Evolutionary conservation across 1,284 basidiomycete species (phyloP), one percentile per base, ranked within the genome.

Genomic region (Coniferiporia sulphurascens): DNA sequence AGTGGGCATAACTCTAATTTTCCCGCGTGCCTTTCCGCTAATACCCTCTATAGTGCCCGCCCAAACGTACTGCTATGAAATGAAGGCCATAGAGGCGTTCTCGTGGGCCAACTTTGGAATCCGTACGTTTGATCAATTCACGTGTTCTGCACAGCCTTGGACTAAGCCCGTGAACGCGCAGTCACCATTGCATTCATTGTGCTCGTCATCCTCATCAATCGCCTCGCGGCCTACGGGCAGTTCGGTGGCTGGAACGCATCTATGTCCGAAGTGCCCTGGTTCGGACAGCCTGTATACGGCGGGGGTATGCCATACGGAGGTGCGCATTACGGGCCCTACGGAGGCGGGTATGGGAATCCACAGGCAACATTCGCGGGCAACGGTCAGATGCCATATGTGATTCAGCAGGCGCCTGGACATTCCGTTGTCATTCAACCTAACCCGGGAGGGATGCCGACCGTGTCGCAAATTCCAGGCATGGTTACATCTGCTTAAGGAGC

Each of bases 21-120:
- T 38, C 52, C 22, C 48, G 57, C 63, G 21, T 44, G 55, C 49
- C 58, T 45, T 15, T 52, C 45, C 22, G 21, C 46, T 48, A 51
- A 48, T 66, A 41, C 35, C 49, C 45, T 53, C 54, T 52, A n/a
- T 56, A 91, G 89, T 83, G 61, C 79, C 79, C 53, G 72, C 72
- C 2, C 74, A 74, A 64, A 69, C 73, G 21, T 89, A 80, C 63
- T 91, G 89, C 69, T 86, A 88, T 69, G 81, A 89, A 67, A 87
- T 89, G 83, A 89, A 86, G 70, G 83, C 85, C 56, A 78, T 89
- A 43, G 81, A 89, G 65, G 87, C 86, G 1, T 84, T 91, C 69
- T 90, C 89, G 0, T 91, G 89, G 89, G 76, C 82, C 68, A 73
- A 82, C 56, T 91, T 91, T 66, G 75, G 76, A 56, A 67, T 84